Percentiles rank a stretch among this genome's conserved stretches.
phyloP scores from a whole-genome alignment of 371 early-diverging fungal species.

The Batrachochytrium dendrobatidis region DNA sequence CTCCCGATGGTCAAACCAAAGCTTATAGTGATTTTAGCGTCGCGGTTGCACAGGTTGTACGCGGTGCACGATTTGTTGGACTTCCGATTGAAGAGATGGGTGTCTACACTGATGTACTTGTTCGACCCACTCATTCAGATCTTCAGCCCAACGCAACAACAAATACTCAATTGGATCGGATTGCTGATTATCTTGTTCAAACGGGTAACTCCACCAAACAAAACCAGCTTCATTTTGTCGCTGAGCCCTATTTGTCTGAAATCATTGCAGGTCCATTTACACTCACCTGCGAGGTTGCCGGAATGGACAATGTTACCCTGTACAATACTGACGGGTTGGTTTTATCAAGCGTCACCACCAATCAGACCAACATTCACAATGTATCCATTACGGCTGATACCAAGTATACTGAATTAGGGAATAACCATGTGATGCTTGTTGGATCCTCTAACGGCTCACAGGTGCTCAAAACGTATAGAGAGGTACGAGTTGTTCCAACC shows the following conservation, averaged over 20 bases:
- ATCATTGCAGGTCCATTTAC: background rate
- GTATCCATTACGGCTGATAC: background rate
- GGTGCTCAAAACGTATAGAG: constrained; percentile 16
- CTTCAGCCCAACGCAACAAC: background rate
- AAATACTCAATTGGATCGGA: background rate
- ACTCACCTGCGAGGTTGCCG: background rate
- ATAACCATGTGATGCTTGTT: constrained; percentile 1
- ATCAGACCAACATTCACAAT: too few species aligned
- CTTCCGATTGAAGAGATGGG: constrained; percentile 21
- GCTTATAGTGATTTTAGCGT: constrained; percentile 7
- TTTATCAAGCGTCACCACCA: too few species aligned
- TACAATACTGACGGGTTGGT: background rate
- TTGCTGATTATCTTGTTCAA: background rate
- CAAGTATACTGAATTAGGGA: constrained; percentile 6
- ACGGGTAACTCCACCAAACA: background rate
- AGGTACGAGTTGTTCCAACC: constrained; percentile 8
- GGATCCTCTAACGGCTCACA: constrained; percentile 2
- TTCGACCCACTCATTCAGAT: background rate
- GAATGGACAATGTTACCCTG: background rate
- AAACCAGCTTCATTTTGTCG: constrained; percentile 1
- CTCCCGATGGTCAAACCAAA: too few species aligned
- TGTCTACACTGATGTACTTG: background rate
- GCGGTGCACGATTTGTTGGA: constrained; percentile 10
- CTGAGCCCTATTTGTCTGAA: background rate
- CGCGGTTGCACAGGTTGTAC: constrained; percentile 15